Percentiles rank a stretch among this genome's conserved stretches.
Evolutionary conservation across 2,329 filamentous ascomycete species (phyloP).

Genomic region (Neopestalotiopsis sp.): DNA sequence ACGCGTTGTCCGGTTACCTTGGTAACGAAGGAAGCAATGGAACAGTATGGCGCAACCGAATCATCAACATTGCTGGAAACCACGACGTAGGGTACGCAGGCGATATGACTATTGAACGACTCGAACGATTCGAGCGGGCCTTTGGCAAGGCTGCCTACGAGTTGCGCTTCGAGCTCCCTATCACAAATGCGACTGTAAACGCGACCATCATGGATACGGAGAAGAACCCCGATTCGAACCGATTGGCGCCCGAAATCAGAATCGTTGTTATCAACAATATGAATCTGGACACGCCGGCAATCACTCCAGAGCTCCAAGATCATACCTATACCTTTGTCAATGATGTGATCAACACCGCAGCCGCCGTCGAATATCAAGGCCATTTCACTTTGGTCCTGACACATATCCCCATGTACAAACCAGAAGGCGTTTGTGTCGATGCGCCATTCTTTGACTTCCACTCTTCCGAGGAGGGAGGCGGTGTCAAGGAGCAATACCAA

Average conservation of each 20-base stretch:
- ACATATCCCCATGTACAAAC: constrained; percentile 89
- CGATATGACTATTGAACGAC: constrained; percentile 77
- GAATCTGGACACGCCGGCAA: constrained; percentile 87
- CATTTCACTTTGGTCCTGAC: constrained; percentile 86
- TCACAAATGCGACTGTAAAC: constrained; percentile 43
- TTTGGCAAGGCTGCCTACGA: constrained; percentile 95
- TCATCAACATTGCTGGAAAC: constrained; percentile 93
- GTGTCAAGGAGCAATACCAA: constrained; percentile 90
- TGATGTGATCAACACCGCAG: constrained; percentile 65
- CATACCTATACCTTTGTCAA: constrained; percentile 81
- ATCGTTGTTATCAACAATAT: constrained; percentile 90
- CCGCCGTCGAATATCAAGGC: constrained; percentile 64
- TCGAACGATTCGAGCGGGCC: constrained; percentile 79
- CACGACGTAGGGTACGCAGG: constrained; percentile 97
- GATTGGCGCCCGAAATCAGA: constrained; percentile 71
- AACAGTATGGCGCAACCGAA: constrained; percentile 69
- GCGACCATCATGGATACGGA: constrained; percentile 47
- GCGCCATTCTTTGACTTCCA: constrained; percentile 84
- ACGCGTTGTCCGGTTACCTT: constrained; percentile 55
- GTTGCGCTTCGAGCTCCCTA: constrained; percentile 70
- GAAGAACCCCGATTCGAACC: constrained; percentile 50
- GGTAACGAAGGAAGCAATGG: constrained; percentile 51
- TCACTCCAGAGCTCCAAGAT: constrained; percentile 69
- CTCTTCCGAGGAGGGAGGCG: constrained; percentile 64
- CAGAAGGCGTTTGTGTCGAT: constrained; percentile 81